Conservation (phyloP, 768 basidiomycete species). For the Tulasnella sp. region DNA sequence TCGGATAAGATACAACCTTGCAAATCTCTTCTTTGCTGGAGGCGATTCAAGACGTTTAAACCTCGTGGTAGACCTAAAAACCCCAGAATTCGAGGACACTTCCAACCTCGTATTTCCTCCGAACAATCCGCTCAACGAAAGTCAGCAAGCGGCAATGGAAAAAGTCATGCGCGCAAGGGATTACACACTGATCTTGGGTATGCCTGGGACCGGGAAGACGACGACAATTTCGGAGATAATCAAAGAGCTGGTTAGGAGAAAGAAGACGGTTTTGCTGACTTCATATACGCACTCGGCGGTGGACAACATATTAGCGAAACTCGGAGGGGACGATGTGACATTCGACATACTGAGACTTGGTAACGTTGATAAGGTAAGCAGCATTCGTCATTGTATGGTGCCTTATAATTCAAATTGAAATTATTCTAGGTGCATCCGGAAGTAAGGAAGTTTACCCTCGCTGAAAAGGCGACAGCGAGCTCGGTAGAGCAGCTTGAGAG, state of each 20-base stretch:
- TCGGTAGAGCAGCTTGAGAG: conserved; percentile 74
- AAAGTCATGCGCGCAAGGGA: conserved; percentile 70
- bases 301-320: conserved; percentile 85
- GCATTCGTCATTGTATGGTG: neutral
- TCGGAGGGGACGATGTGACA: conserved; percentile 46
- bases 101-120: neutral
- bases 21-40: conserved; percentile 70
- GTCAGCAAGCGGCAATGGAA: conserved; percentile 57
- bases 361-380: conserved; percentile 73
- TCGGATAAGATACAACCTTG: conserved; percentile 79
- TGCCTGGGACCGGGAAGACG: conserved; percentile 98
- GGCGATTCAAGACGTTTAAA: conserved; percentile 54
- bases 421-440: conserved; percentile 63
- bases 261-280: conserved; percentile 78
- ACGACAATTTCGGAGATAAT: conserved; percentile 88
- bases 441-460: conserved; percentile 56
- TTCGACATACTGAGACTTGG: conserved; percentile 76
- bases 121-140: conserved; percentile 43
- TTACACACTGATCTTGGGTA: conserved; percentile 86
- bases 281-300: conserved; percentile 98
- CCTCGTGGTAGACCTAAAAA: conserved; percentile 68
- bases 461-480: conserved; percentile 38
- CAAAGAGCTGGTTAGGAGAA: conserved; percentile 56
- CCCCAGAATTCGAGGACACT: conserved; percentile 45
- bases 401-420: neutral